phyloP scores from a whole-genome alignment of 305 asterid genomes.

The Rubia peregrina region DNA sequence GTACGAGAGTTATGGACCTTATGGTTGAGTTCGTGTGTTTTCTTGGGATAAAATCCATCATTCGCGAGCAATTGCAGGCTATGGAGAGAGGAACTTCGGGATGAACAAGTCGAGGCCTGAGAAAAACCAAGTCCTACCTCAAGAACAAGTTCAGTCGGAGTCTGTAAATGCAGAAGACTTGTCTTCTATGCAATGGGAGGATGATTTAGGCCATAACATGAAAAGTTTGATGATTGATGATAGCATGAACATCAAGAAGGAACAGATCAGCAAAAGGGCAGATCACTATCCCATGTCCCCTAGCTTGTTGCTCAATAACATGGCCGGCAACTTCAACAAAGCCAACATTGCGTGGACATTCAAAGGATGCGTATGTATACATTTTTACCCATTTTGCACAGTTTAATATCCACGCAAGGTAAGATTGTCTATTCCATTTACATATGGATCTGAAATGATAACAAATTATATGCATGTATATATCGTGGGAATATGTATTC shows the following conservation, averaged over 20 bases:
- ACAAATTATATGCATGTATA: too few species aligned
- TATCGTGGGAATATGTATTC: too few species aligned
- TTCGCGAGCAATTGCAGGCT: constrained; percentile 77
- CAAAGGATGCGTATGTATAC: too few species aligned
- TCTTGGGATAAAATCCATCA: constrained; percentile 56
- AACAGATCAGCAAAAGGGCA: constrained; percentile 34
- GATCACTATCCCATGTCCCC: constrained; percentile 63
- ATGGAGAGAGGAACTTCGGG: constrained; percentile 76
- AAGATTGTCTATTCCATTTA: too few species aligned
- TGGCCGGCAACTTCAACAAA: constrained; percentile 40
- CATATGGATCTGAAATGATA: too few species aligned
- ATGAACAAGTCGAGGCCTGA: constrained; percentile 59
- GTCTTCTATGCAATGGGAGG: constrained; percentile 56
- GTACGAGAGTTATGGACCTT: too few species aligned
- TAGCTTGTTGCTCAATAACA: constrained; percentile 69
- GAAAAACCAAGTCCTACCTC: constrained; percentile 78
- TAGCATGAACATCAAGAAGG: constrained; percentile 34
- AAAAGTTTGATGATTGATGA: constrained; percentile 48
- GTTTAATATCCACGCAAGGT: too few species aligned
- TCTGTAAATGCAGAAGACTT: constrained; percentile 32
- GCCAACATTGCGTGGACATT: too few species aligned
- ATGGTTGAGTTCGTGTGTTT: too few species aligned
- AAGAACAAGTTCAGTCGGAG: constrained; percentile 38
- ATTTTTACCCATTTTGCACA: too few species aligned
- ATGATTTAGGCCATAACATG: constrained; percentile 55